Percentiles rank a stretch among this genome's conserved stretches.
Evolutionary conservation across 2,329 filamentous ascomycete genomes (phyloP).

Genomic region (Knufia fluminis): DNA sequence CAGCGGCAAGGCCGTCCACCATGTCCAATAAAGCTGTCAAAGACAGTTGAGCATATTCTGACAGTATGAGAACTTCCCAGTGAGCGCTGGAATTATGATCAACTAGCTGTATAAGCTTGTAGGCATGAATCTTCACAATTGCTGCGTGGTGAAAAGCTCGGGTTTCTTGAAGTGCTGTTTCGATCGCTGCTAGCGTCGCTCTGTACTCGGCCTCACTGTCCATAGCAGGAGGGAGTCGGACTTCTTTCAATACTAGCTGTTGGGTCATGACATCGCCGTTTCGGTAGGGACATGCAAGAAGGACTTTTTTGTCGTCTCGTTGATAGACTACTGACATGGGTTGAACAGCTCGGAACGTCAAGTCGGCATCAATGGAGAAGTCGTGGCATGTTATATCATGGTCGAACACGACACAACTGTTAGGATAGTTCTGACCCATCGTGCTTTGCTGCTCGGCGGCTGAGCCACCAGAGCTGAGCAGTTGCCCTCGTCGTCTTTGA

Average conservation of each 20-base stretch:
- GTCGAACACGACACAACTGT: constrained; percentile 33
- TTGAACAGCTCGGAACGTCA: constrained; percentile 62
- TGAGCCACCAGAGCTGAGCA: constrained; percentile 13
- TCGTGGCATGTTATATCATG: constrained; percentile 48
- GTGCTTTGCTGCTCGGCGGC: constrained; percentile 3
- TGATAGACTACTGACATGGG: constrained; percentile 58
- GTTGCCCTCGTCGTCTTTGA: constrained; percentile 11
- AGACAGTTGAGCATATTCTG: constrained; percentile 69
- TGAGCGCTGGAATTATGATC: constrained; percentile 32
- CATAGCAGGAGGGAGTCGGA: constrained; percentile 48
- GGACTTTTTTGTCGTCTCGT: constrained; percentile 56
- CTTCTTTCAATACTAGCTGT: constrained; percentile 64
- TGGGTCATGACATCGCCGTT: constrained; percentile 48
- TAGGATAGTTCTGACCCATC: constrained; percentile 12
- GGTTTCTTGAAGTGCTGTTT: constrained; percentile 64
- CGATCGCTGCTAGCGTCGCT: constrained; percentile 65
- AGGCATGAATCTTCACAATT: constrained; percentile 70
- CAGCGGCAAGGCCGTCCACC: constrained; percentile 62
- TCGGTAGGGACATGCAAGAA: constrained; percentile 57
- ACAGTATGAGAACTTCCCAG: constrained; percentile 69
- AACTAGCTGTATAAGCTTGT: constrained; percentile 57
- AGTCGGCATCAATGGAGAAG: constrained; percentile 47
- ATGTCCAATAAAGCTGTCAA: constrained; percentile 73
- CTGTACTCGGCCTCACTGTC: constrained; percentile 59
- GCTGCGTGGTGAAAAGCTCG: constrained; percentile 68